Percentiles rank a stretch among this genome's conserved stretches.
Conservation (phyloP, 1,284 basidiomycete species). For the Athelia sp. region DNA sequence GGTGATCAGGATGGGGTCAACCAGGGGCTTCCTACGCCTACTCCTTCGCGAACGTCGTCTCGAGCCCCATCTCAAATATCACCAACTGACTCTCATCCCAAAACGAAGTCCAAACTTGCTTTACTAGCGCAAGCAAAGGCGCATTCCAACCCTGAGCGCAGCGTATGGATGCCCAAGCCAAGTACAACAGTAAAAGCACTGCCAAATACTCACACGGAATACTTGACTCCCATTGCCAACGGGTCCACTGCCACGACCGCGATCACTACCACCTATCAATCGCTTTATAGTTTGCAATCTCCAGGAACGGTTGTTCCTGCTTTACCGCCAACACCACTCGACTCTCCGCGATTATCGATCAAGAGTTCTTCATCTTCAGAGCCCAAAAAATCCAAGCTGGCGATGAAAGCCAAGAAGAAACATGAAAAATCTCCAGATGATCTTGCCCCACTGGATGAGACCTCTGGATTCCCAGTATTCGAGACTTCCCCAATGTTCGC, state of each 20-base stretch:
- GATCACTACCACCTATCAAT: constrained; percentile 73
- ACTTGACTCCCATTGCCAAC: constrained; percentile 69
- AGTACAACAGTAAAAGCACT: constrained; percentile 23
- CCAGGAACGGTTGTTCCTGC: background rate
- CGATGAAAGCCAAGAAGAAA: constrained; percentile 59
- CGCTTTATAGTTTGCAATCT: constrained; percentile 49
- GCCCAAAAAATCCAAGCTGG: constrained; percentile 57
- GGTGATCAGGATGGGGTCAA: background rate
- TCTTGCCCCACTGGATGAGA: constrained; percentile 32
- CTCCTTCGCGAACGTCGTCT: background rate
- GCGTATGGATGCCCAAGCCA: constrained; percentile 25
- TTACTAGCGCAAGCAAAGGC: constrained; percentile 60
- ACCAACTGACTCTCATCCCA: constrained; percentile 14
- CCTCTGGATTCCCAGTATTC: constrained; percentile 10
- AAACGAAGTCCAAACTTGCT: constrained; percentile 62
- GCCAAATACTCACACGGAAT: constrained; percentile 51
- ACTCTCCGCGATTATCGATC: background rate
- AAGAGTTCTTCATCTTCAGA: constrained; percentile 12
- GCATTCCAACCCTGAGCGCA: constrained; percentile 28
- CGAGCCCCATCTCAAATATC: constrained; percentile 7
- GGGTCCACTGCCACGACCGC: constrained; percentile 72
- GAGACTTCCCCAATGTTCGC: constrained; percentile 54
- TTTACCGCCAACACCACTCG: background rate
- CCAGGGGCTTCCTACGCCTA: background rate
- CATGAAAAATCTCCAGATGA: constrained; percentile 31